Evolutionary conservation across 148 eudicot species (phyloP), one percentile per base, ranked within the genome.

Genomic region (Rhododendron ovatum): DNA sequence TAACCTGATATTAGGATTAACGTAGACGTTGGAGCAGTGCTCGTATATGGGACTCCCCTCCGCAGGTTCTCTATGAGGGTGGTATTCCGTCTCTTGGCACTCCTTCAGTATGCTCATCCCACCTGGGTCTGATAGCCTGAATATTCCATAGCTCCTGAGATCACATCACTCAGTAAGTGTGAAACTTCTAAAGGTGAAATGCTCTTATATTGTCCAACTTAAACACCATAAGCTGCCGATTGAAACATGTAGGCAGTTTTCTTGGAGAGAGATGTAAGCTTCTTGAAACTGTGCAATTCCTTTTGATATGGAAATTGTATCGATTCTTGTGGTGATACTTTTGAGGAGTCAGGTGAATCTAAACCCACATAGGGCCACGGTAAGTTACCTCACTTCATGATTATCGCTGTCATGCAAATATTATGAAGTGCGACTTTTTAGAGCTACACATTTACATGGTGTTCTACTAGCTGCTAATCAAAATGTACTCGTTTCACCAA

Each of bases 11-110:
- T 91, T 91, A 15, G 93, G 96, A 86, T 95, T 95, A 73, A 91
- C 84, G 71, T 88, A 92, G 45, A 94, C 90, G 88, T 94, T 92
- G 82, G 94, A 91, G 90, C 96, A 95, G 61, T 92, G 89, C 88
- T 90, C 94, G n/a, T 92, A 95, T 67, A 93, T 74, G 83, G 94
- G 90, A 84, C 86, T 90, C 81, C 94, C 95, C 63, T 93, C 91
- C 20, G 48, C 82, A 9, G 92, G 87, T 87, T 94, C 94, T 35
- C n/a, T 55, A 84, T 95, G 95, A 61, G 85, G 88, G 85, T 95
- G 98, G 84, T 92, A 92, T 50, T 94, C 98, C 41, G 53, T 84
- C 90, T 94, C 93, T 78, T 85, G 84, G 87, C 98, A 95, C 61
- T 92, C 91, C 89, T 85, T 88, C 10, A 95, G 86, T 37, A 92